A percentile compares a stretch with the other conserved stretches of the same genome.
These are phyloP conservation scores for Aspergillus sp. DNA, from an alignment of 2,329 filamentous ascomycete species.

Conservation along the genomic window DNA sequence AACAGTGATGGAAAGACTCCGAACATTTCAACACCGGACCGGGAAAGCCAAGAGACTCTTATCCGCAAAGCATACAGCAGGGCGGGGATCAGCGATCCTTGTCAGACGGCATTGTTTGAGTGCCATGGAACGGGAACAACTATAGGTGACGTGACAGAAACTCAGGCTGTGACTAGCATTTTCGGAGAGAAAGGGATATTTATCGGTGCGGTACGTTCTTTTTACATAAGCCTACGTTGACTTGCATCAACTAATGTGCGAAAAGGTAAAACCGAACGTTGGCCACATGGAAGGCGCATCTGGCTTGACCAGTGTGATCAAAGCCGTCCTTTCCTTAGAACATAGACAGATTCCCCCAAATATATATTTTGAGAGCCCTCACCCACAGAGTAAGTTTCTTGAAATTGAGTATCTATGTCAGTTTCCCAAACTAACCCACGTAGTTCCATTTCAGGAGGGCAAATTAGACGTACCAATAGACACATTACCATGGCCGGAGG, in stretches of 20 bases:
- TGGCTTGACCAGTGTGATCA: constrained; percentile 24
- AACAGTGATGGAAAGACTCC: constrained; percentile 29
- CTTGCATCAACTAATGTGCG: neutral
- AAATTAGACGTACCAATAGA: constrained; percentile 11
- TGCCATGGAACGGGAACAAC: constrained; percentile 19
- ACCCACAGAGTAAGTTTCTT: constrained; percentile 25
- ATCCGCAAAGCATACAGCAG: constrained; percentile 9
- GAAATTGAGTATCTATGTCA: too few species aligned
- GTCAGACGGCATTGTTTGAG: constrained; percentile 16
- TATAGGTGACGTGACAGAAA: constrained; percentile 11
- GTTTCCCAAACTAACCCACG: neutral
- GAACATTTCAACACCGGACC: neutral
- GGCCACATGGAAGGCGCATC: constrained; percentile 25
- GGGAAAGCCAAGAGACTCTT: constrained; percentile 10
- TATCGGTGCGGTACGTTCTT: constrained; percentile 21
- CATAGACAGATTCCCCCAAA: constrained; percentile 23
- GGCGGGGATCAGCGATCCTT: constrained; percentile 10
- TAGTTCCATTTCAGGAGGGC: constrained; percentile 1
- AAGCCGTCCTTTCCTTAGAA: constrained; percentile 23
- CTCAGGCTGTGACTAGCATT: constrained; percentile 9
- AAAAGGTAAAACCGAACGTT: constrained; percentile 25
- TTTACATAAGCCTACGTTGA: neutral
- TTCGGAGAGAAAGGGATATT: constrained; percentile 15
- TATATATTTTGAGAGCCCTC: constrained; percentile 25
- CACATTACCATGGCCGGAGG: constrained; percentile 23